A percentile compares a stretch with the other conserved stretches of the same genome.
Evolutionary conservation across 1,139 yeast genomes (phyloP).

Genomic region (Lodderomyces metapsilosis): DNA sequence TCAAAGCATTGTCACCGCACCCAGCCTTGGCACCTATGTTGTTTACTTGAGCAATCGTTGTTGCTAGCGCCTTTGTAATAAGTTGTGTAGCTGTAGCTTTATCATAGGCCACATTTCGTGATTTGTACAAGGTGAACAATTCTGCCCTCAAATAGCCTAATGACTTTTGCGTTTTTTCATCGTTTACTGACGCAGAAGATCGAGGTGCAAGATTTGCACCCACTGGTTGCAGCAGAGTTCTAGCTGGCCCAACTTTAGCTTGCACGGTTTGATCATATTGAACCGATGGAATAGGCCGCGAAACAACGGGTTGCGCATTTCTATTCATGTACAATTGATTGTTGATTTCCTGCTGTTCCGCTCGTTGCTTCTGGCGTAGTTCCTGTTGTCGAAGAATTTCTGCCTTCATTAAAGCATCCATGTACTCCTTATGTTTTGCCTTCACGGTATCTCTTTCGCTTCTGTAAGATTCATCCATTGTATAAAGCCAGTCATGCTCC

Average conservation of each 20-base stretch:
- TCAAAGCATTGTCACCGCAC: conserved; percentile 74
- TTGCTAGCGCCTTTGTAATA: conserved; percentile 88
- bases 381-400: conserved; percentile 56
- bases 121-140: conserved; percentile 64
- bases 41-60: conserved; percentile 86
- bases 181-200: conserved; percentile 35
- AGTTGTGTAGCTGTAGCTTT: conserved; percentile 75
- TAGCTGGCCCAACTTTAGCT: not conserved
- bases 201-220: not conserved
- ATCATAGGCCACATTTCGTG: conserved; percentile 62
- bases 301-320: not conserved
- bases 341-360: conserved; percentile 24
- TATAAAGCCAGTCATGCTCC: conserved; percentile 80
- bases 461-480: conserved; percentile 78
- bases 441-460: conserved; percentile 77
- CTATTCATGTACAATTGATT: conserved; percentile 22
- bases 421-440: conserved; percentile 64
- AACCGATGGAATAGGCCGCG: not conserved
- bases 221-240: not conserved
- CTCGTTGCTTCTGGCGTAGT: conserved; percentile 40
- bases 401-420: conserved; percentile 57
- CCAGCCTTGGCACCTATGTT: conserved; percentile 87
- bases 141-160: conserved; percentile 71
- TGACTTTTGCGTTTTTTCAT: conserved; percentile 54
- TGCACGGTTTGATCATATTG: not conserved